phyloP scores from a whole-genome alignment of 306 rosid genomes.

The Psophocarpus tetragonolobus region DNA sequence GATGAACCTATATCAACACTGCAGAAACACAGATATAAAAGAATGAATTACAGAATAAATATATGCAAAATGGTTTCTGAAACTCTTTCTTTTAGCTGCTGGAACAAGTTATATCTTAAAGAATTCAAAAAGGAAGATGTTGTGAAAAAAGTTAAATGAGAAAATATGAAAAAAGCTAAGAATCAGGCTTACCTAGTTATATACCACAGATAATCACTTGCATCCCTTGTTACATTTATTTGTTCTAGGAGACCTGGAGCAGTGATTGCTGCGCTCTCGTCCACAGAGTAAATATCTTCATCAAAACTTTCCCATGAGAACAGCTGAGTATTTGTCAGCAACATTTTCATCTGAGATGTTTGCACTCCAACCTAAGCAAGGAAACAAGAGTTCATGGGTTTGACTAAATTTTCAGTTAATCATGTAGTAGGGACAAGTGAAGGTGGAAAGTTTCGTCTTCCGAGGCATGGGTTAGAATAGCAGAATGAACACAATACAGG shows the following conservation, averaged over 20 bases:
- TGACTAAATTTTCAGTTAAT: not conserved
- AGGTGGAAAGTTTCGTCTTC: not conserved
- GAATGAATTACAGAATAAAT: not conserved
- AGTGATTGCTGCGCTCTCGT: slow-evolving; percentile 60
- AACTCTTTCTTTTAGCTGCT: not conserved
- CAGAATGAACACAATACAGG: not conserved
- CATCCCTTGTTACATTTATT: slow-evolving; percentile 75
- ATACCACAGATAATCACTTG: slow-evolving; percentile 88
- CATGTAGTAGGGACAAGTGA: not conserved
- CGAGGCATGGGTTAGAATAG: slow-evolving; percentile 7
- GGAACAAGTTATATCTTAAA: not conserved
- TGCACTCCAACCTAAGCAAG: slow-evolving; percentile 78
- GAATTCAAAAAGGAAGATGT: not conserved
- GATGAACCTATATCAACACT: slow-evolving; percentile 71
- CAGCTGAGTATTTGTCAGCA: slow-evolving; percentile 56
- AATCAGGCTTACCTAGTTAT: slow-evolving; percentile 65
- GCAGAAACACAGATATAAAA: slow-evolving; percentile 34
- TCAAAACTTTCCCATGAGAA: slow-evolving; percentile 74
- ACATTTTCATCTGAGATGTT: slow-evolving; percentile 80
- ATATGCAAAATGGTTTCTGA: not conserved
- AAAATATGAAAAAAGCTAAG: not conserved
- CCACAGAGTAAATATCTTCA: slow-evolving; percentile 62
- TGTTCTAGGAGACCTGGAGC: slow-evolving; percentile 79
- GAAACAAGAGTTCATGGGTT: slow-evolving; percentile 12
- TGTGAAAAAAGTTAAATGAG: not conserved